Base-by-base conservation (phyloP, 352 stramenopile species). In the Stramenopiles sp. region DNA sequence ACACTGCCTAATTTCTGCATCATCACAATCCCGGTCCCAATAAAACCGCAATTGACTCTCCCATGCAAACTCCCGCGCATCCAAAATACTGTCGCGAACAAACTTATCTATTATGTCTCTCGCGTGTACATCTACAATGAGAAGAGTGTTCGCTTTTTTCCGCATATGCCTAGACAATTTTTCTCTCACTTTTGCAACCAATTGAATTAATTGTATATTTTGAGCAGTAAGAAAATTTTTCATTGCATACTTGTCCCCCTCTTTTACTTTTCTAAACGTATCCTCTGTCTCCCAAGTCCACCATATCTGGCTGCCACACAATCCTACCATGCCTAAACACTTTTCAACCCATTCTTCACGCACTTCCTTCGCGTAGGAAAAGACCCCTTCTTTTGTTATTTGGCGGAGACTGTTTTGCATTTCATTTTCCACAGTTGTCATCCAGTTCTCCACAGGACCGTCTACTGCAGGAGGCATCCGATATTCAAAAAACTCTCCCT, bases 281-380 rank as follows among this genome's bases (percentile, higher is more conserved):
- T 96, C 89, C 74, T 96, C 90, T 37, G 96, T 89, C 68, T 96
- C 86, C 88, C 89, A 94, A 0, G 89, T 95, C 89, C 89, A 95
- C 89, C 88, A 94, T 48, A 96, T 93, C 76, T 96, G 91, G 76
- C 85, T 93, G 30, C 89, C 91, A 0, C 91, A 87, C 0, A 96
- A 84, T 0, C 87, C 88, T 2, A 96, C 90, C 90, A 96, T 95
- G 0, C 90, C 90, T 12, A 96, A 75, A 0, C 91, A 86, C 4
- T 92, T 82, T 76, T 89, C 84, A 68, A 81, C 78, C 90, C 90
- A 96, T 35, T 85, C 78, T 0, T 84, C 89, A 0, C 90, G 87
- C 18, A 89, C 87, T 78, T 85, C 88, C 32, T 83, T 81, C 0
- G 88, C 91, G 76, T 96, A 96, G 25, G 89, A 82, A 74, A 94